Evolutionary conservation across 805 yeast species (phyloP).

Genomic region (Kazachstania kunashirensis): DNA sequence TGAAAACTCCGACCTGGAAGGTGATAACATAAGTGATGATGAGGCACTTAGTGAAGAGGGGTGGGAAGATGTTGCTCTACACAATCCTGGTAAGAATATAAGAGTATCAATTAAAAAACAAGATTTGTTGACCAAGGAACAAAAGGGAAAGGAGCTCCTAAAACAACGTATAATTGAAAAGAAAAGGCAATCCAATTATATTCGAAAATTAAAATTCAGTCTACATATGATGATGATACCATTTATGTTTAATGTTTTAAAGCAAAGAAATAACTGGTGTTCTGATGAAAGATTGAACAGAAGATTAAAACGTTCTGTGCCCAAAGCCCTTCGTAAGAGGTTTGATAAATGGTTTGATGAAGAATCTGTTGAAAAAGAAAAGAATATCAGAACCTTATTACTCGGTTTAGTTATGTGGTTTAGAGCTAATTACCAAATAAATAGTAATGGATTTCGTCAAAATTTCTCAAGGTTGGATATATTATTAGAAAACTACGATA

Average conservation of each 20-base stretch:
- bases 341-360: slow-evolving; percentile 8
- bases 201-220: slow-evolving; percentile 12
- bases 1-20: background rate
- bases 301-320: slow-evolving; percentile 17
- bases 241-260: slow-evolving; percentile 10
- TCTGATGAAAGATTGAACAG: slow-evolving; percentile 14
- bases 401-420: slow-evolving; percentile 23
- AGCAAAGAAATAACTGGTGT: slow-evolving; percentile 9
- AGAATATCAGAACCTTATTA: slow-evolving; percentile 12
- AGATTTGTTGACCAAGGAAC: background rate
- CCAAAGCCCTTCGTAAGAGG: slow-evolving; percentile 17
- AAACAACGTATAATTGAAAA: background rate
- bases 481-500: slow-evolving; percentile 4
- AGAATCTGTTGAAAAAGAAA: background rate
- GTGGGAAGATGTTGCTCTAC: slow-evolving; percentile 25
- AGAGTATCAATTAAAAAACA: background rate
- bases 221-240: slow-evolving; percentile 17
- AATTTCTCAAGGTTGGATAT: slow-evolving; percentile 11
- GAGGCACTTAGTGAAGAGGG: slow-evolving; percentile 11
- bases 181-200: slow-evolving; percentile 2
- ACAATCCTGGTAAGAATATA: no score
- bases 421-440: slow-evolving; percentile 17
- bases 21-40: background rate
- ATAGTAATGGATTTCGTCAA: slow-evolving; percentile 24
- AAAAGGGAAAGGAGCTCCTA: slow-evolving; percentile 1